Evolutionary conservation across 2,329 filamentous ascomycete genomes (phyloP).

Genomic region (Trichoderma atroviride): DNA sequence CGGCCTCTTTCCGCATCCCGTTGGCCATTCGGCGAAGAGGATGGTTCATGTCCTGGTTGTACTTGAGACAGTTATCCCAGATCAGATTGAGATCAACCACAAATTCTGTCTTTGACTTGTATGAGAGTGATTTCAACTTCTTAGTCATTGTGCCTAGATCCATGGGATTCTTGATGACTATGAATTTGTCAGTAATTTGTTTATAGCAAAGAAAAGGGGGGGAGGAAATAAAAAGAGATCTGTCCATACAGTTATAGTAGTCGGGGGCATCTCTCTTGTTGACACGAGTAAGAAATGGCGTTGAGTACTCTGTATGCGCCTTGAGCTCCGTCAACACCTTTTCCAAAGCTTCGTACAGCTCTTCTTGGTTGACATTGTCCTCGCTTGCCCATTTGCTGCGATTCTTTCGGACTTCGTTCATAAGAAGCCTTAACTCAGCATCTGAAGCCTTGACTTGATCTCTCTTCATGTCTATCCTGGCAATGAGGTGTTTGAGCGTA

Average conservation of each 20-base stretch:
- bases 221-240: background rate
- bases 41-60: conserved; percentile 88
- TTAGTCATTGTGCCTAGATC: conserved; percentile 98
- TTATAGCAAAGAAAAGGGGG: background rate
- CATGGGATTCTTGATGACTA: conserved; percentile 96
- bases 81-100: conserved; percentile 92
- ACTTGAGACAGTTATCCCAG: conserved; percentile 95
- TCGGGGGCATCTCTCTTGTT: conserved; percentile 97
- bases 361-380: conserved; percentile 95
- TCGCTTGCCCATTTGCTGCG: conserved; percentile 98
- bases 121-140: conserved; percentile 80
- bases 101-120: conserved; percentile 92
- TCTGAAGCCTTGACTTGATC: conserved; percentile 89
- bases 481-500: conserved; percentile 95
- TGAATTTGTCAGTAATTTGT: conserved; percentile 33
- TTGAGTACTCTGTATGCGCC: conserved; percentile 94
- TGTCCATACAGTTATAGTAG: conserved; percentile 80
- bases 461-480: conserved; percentile 90
- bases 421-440: conserved; percentile 84
- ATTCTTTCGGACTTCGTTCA: conserved; percentile 98
- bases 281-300: conserved; percentile 90
- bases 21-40: conserved; percentile 89
- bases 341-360: conserved; percentile 93
- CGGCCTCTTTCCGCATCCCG: conserved; percentile 95
- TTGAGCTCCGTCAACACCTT: conserved; percentile 97